phyloP scores from a whole-genome alignment of 495 filamentous ascomycete species.

The Monascus purpureus region DNA sequence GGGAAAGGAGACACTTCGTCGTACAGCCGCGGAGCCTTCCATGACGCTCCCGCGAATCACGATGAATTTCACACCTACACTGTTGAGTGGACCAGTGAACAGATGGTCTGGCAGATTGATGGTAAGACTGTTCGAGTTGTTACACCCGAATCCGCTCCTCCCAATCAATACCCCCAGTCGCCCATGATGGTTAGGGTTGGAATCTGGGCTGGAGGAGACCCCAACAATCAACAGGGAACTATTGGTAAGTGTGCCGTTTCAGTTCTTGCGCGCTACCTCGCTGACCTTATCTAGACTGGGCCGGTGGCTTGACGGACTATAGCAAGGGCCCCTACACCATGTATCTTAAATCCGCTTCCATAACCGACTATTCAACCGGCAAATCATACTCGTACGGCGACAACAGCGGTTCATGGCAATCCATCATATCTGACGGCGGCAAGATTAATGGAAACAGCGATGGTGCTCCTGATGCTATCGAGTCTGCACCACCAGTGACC shows the following conservation, averaged over 20 bases:
- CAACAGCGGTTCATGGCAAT: constrained; percentile 59
- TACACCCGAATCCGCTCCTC: constrained; percentile 46
- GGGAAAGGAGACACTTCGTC: constrained; percentile 62
- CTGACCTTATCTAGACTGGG: constrained; percentile 50
- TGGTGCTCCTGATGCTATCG: constrained; percentile 20
- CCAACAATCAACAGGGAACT: constrained; percentile 46
- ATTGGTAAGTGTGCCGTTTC: constrained; percentile 37
- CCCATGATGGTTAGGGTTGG: constrained; percentile 76
- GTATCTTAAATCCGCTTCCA: constrained; percentile 59
- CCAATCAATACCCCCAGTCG: constrained; percentile 66
- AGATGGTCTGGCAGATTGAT: constrained; percentile 65
- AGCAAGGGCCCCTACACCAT: constrained; percentile 70
- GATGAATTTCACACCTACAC: constrained; percentile 67
- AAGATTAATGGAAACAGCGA: constrained; percentile 41
- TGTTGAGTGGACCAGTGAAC: constrained; percentile 63
- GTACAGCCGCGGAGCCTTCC: constrained; percentile 48
- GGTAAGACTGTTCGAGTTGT: constrained; percentile 52
- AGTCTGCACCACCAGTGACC: constrained; percentile 38
- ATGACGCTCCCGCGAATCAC: constrained; percentile 36
- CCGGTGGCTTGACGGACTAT: constrained; percentile 70
- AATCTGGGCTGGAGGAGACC: constrained; percentile 77
- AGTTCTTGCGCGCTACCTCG: neutral
- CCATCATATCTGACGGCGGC: constrained; percentile 65
- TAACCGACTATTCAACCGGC: constrained; percentile 86
- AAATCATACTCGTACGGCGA: constrained; percentile 68